Conservation (phyloP, 768 basidiomycete species). For the Strobilomyces echinocephalus region DNA sequence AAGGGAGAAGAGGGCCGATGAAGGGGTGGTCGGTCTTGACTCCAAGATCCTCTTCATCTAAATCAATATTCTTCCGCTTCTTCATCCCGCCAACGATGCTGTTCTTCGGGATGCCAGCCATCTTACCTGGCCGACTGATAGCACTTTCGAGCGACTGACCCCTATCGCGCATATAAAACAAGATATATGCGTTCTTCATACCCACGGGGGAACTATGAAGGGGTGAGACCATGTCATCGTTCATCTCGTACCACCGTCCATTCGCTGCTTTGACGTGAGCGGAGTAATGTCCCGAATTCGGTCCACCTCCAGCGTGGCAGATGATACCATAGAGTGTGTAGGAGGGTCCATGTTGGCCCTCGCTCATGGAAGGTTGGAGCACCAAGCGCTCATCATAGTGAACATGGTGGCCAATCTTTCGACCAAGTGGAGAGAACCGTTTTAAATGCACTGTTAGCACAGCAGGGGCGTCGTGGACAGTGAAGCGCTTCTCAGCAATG, state of each 20-base stretch:
- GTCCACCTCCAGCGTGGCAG: conserved; percentile 87
- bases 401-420: conserved; percentile 76
- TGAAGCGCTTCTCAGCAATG: conserved; percentile 85
- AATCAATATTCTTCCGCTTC: conserved; percentile 42
- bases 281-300: conserved; percentile 95
- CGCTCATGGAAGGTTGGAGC: conserved; percentile 79
- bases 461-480: conserved; percentile 79
- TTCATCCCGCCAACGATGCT: conserved; percentile 45
- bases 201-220: conserved; percentile 43
- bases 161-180: conserved; percentile 85
- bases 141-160: conserved; percentile 70
- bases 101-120: conserved; percentile 26
- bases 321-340: conserved; percentile 92
- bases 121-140: conserved; percentile 31
- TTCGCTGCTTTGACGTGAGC: conserved; percentile 70
- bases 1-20: conserved; percentile 65
- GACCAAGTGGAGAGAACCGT: conserved; percentile 86
- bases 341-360: conserved; percentile 64
- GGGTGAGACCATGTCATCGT: conserved; percentile 73
- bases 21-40: conserved; percentile 48
- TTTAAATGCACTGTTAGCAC: conserved; percentile 93
- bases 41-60: conserved; percentile 46
- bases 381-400: conserved; percentile 74
- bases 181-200: conserved; percentile 83
- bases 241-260: conserved; percentile 87